These are phyloP conservation scores for Phytophthora citrophthora DNA, from an alignment of 352 stramenopile genomes.

Conservation along the genomic window DNA sequence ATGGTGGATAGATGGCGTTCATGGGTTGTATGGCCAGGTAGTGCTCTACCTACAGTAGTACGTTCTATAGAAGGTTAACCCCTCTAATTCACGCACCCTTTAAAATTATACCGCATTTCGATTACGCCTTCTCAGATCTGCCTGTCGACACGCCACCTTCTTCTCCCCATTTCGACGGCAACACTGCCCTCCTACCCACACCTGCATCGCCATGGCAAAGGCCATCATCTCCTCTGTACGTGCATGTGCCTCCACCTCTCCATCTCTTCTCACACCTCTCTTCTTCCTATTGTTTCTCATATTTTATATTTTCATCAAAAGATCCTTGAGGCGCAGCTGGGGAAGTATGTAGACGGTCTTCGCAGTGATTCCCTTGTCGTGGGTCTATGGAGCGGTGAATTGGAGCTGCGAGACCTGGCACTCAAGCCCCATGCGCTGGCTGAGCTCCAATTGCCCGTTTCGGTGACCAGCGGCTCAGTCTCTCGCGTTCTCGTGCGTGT, in stretches of 20 bases:
- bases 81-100: too few species aligned
- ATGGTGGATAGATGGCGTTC: too few species aligned
- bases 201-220: slow-evolving; percentile 54
- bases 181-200: not conserved
- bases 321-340: slow-evolving; percentile 83
- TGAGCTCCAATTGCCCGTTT: slow-evolving; percentile 77
- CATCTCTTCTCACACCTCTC: not conserved
- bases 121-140: too few species aligned
- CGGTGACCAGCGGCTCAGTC: slow-evolving; percentile 65
- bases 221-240: slow-evolving; percentile 73
- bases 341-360: slow-evolving; percentile 85
- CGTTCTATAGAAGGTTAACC: too few species aligned
- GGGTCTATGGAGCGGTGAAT: slow-evolving; percentile 84
- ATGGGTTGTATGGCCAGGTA: too few species aligned
- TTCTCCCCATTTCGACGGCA: not conserved
- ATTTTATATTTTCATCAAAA: slow-evolving; percentile 21
- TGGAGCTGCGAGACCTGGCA: slow-evolving; percentile 71
- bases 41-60: too few species aligned
- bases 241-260: not conserved
- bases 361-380: slow-evolving; percentile 83
- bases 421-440: slow-evolving; percentile 83
- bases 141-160: not conserved
- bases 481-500: slow-evolving; percentile 77
- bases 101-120: too few species aligned
- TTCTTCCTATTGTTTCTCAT: not conserved